Evolutionary conservation across 495 filamentous ascomycete species (phyloP).

Genomic region (Lepraria neglecta): DNA sequence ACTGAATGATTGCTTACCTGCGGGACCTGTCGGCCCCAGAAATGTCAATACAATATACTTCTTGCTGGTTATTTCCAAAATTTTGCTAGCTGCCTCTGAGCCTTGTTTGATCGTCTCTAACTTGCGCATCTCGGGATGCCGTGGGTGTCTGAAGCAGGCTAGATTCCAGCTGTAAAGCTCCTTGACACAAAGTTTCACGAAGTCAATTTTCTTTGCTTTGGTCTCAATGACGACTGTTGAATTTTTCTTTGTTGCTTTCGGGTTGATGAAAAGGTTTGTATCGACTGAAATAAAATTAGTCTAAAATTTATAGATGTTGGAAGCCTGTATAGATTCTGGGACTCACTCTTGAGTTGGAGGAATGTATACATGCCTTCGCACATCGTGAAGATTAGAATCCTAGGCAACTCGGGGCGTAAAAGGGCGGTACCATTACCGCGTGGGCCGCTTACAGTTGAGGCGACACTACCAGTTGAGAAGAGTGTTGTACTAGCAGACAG

Average conservation of each 20-base stretch:
- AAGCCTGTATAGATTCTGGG: background rate
- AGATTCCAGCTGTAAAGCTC: conserved; percentile 27
- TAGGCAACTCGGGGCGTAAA: conserved; percentile 21
- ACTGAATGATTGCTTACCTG: conserved; percentile 14
- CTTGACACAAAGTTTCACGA: conserved; percentile 14
- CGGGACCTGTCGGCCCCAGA: conserved; percentile 12
- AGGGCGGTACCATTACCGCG: conserved; percentile 15
- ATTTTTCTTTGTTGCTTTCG: conserved; percentile 13
- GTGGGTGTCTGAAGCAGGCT: conserved; percentile 23
- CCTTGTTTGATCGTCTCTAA: background rate
- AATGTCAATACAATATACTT: conserved; percentile 24
- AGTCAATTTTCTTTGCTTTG: conserved; percentile 17
- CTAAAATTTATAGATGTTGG: background rate
- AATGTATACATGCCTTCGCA: conserved; percentile 22
- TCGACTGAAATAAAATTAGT: conserved; percentile 9
- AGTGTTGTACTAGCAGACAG: conserved; percentile 16
- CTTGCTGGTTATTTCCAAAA: conserved; percentile 17
- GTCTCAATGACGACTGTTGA: conserved; percentile 17
- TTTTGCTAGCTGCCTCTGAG: conserved; percentile 9
- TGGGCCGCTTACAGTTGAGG: conserved; percentile 18
- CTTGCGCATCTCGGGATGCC: conserved; percentile 17
- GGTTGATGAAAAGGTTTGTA: conserved; percentile 15
- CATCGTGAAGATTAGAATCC: conserved; percentile 24
- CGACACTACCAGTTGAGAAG: conserved; percentile 15
- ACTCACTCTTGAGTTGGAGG: conserved; percentile 23